Percentiles rank a stretch among this genome's conserved stretches.
Conservation (phyloP, 2,329 filamentous ascomycete genomes). For the Domatiomyces globalis region DNA sequence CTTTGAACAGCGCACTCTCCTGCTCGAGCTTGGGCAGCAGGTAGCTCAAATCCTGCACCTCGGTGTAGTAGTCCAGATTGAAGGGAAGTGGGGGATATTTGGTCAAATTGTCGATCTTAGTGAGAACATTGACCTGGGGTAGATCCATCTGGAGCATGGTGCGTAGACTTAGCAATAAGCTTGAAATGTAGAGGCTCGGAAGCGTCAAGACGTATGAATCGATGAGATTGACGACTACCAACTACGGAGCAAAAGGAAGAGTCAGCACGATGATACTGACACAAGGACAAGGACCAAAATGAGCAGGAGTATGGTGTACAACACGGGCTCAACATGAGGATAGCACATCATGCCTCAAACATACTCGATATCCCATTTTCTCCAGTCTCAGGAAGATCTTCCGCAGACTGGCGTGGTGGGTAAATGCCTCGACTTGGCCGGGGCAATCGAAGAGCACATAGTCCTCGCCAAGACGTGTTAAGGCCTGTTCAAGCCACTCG, state of each 20-base stretch:
- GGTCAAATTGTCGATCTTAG: slow-evolving; percentile 89
- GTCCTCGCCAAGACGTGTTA: slow-evolving; percentile 71
- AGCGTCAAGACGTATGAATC: slow-evolving; percentile 89
- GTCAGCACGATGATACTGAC: slow-evolving; percentile 1
- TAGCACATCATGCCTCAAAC: slow-evolving; percentile 24
- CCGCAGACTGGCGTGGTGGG: slow-evolving; percentile 79
- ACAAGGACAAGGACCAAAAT: slow-evolving; percentile 6
- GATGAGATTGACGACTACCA: slow-evolving; percentile 84
- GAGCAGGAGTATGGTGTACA: background rate
- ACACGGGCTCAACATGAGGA: too few species aligned
- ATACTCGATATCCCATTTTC: slow-evolving; percentile 80
- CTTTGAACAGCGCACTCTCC: slow-evolving; percentile 57
- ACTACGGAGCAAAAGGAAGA: slow-evolving; percentile 36
- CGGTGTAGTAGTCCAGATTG: slow-evolving; percentile 93
- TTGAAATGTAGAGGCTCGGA: slow-evolving; percentile 88
- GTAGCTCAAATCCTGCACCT: slow-evolving; percentile 83
- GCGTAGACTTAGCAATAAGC: slow-evolving; percentile 78
- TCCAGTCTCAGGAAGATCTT: slow-evolving; percentile 85
- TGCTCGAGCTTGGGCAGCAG: slow-evolving; percentile 65
- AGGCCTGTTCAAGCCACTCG: slow-evolving; percentile 72
- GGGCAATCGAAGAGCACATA: slow-evolving; percentile 94
- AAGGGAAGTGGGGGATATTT: slow-evolving; percentile 79
- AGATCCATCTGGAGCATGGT: slow-evolving; percentile 98
- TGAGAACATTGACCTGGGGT: slow-evolving; percentile 87
- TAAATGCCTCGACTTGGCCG: slow-evolving; percentile 93